Base-by-base conservation (phyloP, 2,329 filamentous ascomycete genomes). In the Aaosphaeria arxii region DNA sequence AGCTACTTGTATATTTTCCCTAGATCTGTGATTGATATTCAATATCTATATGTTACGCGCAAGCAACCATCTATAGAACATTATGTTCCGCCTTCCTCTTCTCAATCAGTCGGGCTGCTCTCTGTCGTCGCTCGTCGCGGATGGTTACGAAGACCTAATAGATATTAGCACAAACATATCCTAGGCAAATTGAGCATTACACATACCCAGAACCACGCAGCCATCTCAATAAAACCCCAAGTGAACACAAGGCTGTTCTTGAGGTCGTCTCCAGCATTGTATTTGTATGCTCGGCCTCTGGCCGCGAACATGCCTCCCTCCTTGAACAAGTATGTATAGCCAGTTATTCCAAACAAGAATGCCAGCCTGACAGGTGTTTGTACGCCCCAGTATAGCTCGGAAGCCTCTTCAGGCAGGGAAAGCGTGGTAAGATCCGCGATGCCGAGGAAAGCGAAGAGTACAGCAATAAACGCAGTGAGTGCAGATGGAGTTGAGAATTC, bases 191-290 rank as follows among this genome's bases (percentile, higher is more conserved):
- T 11, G 30, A 42, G 7, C 30, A 7, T 17, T 68, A 24, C 17
- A 24, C 75, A 53, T 65, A 84, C 84, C 91, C 91, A 96, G 70
- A 95, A 91, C 89, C 91, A 96, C 52, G 81, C 80, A 56, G 89
- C 77, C 67, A 89, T 82, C 75, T 96, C 91, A 63, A 95, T 64
- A 61, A 96, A 94, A 6, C 84, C 84, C 71, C 90, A 94, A 0
- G 87, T 85, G 66, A 96, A 95, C 38, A 95, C 83, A 38, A 95
- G 75, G 44, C 89, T 82, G 66, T 95, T 95, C 74, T 91, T 90
- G 59, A 96, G 71, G 28, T 82, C 80, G 53, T 91, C 86, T 43
- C 66, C 78, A 62, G 53, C 60, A 45, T 51, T 65, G 45, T 42
- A 53, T 51, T 52, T 64, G 45, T 61, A 66, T 6, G 57, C 52